phyloP scores from a whole-genome alignment of 1,139 yeast genomes.

The Yamadazyma epiphylla region DNA sequence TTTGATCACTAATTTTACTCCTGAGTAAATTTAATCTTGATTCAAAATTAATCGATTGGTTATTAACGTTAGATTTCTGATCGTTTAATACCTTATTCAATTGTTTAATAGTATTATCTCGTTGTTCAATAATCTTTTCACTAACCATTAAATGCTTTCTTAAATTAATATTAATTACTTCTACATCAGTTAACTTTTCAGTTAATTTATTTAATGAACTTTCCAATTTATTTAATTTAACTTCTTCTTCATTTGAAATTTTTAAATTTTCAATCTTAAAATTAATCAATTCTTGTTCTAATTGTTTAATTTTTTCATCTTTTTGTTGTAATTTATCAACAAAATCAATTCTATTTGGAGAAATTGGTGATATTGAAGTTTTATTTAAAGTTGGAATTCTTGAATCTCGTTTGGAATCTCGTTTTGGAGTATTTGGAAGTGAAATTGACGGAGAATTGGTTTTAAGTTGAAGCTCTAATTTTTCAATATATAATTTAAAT shows the following conservation, averaged over 20 bases:
- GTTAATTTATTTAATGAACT: conserved; percentile 34
- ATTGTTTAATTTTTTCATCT: conserved; percentile 32
- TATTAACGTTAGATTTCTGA: conserved; percentile 46
- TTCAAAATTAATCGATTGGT: conserved; percentile 54
- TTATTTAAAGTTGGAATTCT: conserved; percentile 8
- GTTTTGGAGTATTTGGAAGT: conserved; percentile 8
- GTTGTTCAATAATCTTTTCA: conserved; percentile 55
- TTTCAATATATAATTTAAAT: conserved; percentile 38
- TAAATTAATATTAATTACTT: conserved; percentile 34
- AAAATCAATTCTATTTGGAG: conserved; percentile 8
- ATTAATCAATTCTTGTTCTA: conserved; percentile 34
- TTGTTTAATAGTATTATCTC: conserved; percentile 56
- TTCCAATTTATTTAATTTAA: conserved; percentile 34
- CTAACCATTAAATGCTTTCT: conserved; percentile 48
- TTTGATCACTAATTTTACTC: conserved; percentile 7
- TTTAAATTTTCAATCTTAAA: conserved; percentile 34
- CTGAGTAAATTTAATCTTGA: conserved; percentile 30
- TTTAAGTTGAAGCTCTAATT: conserved; percentile 45
- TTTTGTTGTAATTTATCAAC: conserved; percentile 28
- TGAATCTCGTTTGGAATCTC: conserved; percentile 9
- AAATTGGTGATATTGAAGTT: conserved; percentile 9
- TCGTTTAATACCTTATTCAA: conserved; percentile 51
- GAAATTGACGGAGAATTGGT: background rate
- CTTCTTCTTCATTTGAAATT: conserved; percentile 45
- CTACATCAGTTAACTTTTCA: conserved; percentile 39